Conservation (phyloP, 1,139 yeast species). For the Scheffersomyces segobiensis region DNA sequence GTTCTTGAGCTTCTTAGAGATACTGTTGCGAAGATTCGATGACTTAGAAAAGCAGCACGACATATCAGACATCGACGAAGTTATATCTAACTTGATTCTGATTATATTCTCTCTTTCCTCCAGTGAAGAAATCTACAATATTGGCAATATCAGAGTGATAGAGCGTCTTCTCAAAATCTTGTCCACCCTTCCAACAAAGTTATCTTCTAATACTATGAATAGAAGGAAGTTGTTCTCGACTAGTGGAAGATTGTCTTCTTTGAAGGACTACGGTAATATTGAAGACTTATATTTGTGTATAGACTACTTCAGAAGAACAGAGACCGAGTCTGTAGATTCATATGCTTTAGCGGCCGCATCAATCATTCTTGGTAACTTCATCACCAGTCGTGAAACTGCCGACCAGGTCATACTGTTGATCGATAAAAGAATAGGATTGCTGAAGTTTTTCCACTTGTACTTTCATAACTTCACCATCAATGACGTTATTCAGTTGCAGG, state of each 20-base stretch:
- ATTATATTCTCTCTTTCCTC: slow-evolving; percentile 17
- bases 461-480: slow-evolving; percentile 21
- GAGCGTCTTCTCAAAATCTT: slow-evolving; percentile 8
- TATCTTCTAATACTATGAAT: slow-evolving; percentile 11
- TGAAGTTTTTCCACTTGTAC: slow-evolving; percentile 19
- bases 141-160: slow-evolving; percentile 8
- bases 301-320: slow-evolving; percentile 1
- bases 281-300: slow-evolving; percentile 12
- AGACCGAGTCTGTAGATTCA: slow-evolving; percentile 15
- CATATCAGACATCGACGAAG: slow-evolving; percentile 9
- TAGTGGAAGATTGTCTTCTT: slow-evolving; percentile 38
- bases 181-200: slow-evolving; percentile 4
- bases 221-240: slow-evolving; percentile 36
- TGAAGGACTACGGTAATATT: slow-evolving; percentile 21
- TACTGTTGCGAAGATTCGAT: slow-evolving; percentile 1
- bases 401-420: slow-evolving; percentile 14
- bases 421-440: slow-evolving; percentile 9
- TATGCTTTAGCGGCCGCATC: slow-evolving; percentile 32
- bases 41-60: slow-evolving; percentile 9
- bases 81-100: slow-evolving; percentile 12
- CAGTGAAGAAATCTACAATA: slow-evolving; percentile 15
- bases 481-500: slow-evolving; percentile 43
- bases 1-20: neutral
- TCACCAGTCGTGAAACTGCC: slow-evolving; percentile 20
- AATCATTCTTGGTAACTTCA: slow-evolving; percentile 38